Base-by-base conservation (phyloP, 2,329 filamentous ascomycete species). In the Colletotrichum higginsianum region DNA sequence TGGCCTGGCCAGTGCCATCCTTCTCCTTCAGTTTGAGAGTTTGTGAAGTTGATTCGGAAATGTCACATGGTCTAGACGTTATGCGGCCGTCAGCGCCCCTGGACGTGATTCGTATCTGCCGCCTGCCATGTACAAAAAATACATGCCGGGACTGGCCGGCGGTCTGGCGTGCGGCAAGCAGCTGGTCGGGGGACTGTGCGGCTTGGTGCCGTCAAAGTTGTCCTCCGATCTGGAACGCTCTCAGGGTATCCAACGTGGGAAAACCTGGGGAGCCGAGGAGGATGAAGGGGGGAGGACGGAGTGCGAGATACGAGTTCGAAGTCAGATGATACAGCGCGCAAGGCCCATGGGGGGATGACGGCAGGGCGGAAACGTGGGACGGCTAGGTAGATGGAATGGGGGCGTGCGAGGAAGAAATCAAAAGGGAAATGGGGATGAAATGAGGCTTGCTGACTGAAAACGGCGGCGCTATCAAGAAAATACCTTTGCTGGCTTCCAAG, bases 381-480 rank as follows among this genome's bases (percentile, higher is more conserved):
- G 53, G 8, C 9, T 21, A 38, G 35, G 9, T 38, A 12, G 35
- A 38, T 38, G 11, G 5, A 42, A 50, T 23, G 23, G 61, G 40
- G 56, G 56, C 12, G 55, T 60, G 23, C 9, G 46, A 42, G 56
- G 46, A 23, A 46, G 60, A 56, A 38, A 9, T 11, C 35, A 38
- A 50, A 58, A 52, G 13, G 49, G 66, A 70, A 40, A 52, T 57
- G 63, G 64, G 52, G 38, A 67, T 67, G 58, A 49, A 55, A 55
- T 35, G 35, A 49, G 64, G 67, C 56, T 53, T 50, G 38, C 38
- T 44, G 58, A 62, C 68, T 62, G 64, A 67, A 58, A 62, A 71
- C 64, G 64, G 56, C 57, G 68, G 52, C 50, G 57, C 57, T 53
- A 30, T 40, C 52, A 23, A 38, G 46, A 35, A 62, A n/a, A 30